Base-by-base conservation (phyloP, 1,284 basidiomycete species). In the Xanthoconium separans region DNA sequence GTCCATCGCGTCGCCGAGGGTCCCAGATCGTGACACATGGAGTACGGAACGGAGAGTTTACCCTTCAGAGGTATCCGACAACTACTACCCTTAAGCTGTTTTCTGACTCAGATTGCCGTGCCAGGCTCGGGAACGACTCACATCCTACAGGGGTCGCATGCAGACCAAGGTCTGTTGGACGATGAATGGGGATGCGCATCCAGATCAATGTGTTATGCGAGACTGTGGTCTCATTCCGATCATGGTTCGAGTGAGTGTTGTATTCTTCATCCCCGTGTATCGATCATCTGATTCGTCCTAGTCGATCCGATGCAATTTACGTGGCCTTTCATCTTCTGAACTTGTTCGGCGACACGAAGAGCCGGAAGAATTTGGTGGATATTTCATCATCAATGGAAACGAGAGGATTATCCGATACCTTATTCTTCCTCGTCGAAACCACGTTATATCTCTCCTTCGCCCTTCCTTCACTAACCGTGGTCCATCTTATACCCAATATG, bases 331-430 rank as follows among this genome's bases (percentile, higher is more conserved):
- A 3, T 92, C 96, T 6, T 81, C 87, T 10, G 89, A 94, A 55
- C 87, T 99, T 49, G 93, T 99, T 44, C 77, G 79, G 55, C 88
- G 88, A 62, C 90, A 96, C 68, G 97, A 99, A 78, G 97, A 99
- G 69, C 87, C 97, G 4, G 95, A 96, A 74, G 97, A 99, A 71
- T 97, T 98, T 70, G 97, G 97, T 44, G 97, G 96, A 29, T 99
- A 99, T 77, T 99, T 99, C 70, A 84, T 99, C 65, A 89, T 99
- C 71, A 99, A 99, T 72, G 97, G 97, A 58, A 99, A 98, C 76
- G 97, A 99, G 76, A 93, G 95, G 75, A 84, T 99, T 61, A 94
- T 99, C 65, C 94, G 97, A 55, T 98, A 95, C 75, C 89, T 97
- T 66, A 95, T 95, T 71, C 86, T 95, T 60, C 94, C 85, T 58